Base-by-base conservation (phyloP, 139 green algal species). In the Pseudopediastrum boryanum region DNA sequence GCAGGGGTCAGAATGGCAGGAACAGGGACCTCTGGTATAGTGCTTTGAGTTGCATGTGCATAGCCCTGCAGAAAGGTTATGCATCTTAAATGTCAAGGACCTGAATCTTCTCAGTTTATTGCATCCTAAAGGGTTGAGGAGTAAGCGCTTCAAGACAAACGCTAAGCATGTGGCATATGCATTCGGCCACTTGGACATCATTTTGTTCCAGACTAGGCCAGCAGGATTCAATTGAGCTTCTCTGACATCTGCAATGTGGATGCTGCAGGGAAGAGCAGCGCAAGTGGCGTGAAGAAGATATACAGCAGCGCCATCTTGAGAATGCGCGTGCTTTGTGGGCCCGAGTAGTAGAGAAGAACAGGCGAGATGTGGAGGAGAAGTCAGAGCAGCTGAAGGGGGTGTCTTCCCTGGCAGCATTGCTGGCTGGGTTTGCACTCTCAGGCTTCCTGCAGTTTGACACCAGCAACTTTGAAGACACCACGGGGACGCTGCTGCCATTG, bases 321-420 rank as follows among this genome's bases (percentile, higher is more conserved):
- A 94, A 94, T 74, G 90, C 90, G 1, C 77, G 91, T 7, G 81
- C 83, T n/a, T 44, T 94, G 10, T 92, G 87, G 87, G 59, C 64
- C 21, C 71, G 85, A 33, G 90, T 85, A 48, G 83, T 91, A 16
- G 89, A 91, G 78, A 83, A 83, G 51, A 90, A 90, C 48, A 21
- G 77, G 21, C 65, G 86, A 9, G 86, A 89, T n/a, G 92, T 96
- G 6, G 87, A 94, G 73, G 92, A 96, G 72, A 94, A 93, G 77
- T 79, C 76, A 12, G 92, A 95, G 82, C 92, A 95, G 84, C 85
- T 96, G 23, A 95, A 93, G 51, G 79, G 84, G 33, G 83, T 95
- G 6, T 90, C 82, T 21, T 89, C 88, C 43, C 74, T 96, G 31
- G 65, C 85, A 13, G 91, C 92, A 4, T 82, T 96, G 21, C 88